Conservation (phyloP, 768 basidiomycete species). For the Lactarius deliciosus region DNA sequence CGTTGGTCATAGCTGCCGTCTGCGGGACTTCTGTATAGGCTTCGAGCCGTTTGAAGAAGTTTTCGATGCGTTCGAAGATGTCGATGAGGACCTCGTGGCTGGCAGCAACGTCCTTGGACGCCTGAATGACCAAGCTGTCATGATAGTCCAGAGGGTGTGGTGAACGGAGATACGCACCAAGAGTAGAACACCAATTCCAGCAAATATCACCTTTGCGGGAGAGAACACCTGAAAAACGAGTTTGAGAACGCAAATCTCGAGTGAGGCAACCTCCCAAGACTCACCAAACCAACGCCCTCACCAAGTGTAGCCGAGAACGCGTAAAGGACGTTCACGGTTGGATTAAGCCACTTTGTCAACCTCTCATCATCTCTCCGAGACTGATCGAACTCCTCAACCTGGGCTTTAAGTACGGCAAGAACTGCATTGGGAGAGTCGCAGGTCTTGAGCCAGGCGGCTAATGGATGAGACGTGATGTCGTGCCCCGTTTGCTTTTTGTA, state of each 20-base stretch:
- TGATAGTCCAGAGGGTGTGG: no score
- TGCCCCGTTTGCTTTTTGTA: neutral
- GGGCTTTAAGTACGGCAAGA: neutral
- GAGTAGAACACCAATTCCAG: no score
- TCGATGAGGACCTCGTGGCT: neutral
- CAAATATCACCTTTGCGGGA: no score
- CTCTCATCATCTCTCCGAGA: neutral
- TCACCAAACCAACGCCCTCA: neutral
- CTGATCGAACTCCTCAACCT: neutral
- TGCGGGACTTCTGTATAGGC: neutral
- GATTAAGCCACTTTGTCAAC: constrained; percentile 6
- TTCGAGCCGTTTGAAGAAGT: constrained; percentile 3
- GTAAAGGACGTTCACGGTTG: neutral
- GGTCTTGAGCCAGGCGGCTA: neutral
- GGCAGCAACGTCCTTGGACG: neutral
- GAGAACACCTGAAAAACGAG: no score
- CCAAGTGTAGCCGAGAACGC: neutral
- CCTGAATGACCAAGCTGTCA: no score
- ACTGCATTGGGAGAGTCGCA: constrained; percentile 3
- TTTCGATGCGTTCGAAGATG: neutral
- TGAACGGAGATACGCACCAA: no score
- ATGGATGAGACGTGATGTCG: neutral
- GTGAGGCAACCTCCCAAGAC: no score
- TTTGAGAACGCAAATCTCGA: no score
- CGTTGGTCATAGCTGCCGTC: neutral